Conservation (phyloP, 2,329 filamentous ascomycete species). For the Hymenoscyphus scutula region DNA sequence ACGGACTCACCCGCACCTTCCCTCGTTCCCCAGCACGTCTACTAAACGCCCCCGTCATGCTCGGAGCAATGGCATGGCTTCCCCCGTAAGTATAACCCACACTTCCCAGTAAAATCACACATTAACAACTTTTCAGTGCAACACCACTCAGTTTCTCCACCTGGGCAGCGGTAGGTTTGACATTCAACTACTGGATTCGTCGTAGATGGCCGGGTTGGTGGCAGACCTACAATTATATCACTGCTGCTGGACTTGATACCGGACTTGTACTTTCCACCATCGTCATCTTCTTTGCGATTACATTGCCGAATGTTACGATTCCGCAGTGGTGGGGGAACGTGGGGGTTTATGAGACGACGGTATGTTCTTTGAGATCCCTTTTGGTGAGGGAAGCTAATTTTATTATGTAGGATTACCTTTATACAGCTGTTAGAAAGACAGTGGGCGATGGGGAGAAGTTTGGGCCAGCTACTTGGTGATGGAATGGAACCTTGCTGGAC, state of each 20-base stretch:
- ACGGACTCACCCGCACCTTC: conserved; percentile 51
- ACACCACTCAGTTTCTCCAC: conserved; percentile 72
- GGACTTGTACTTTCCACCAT: conserved; percentile 66
- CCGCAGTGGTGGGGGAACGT: conserved; percentile 70
- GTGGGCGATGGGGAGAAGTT: conserved; percentile 56
- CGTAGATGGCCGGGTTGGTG: conserved; percentile 68
- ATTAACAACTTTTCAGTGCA: conserved; percentile 40
- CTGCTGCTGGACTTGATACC: conserved; percentile 68
- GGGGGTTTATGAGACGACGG: conserved; percentile 58
- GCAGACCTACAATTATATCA: conserved; percentile 75
- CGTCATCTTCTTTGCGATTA: conserved; percentile 69
- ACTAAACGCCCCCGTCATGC: conserved; percentile 47
- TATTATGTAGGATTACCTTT: conserved; percentile 15
- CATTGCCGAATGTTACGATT: conserved; percentile 58
- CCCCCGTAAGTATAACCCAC: conserved; percentile 38
- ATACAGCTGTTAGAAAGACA: conserved; percentile 52
- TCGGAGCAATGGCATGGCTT: conserved; percentile 39
- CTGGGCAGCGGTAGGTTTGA: conserved; percentile 62
- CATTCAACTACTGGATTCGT: conserved; percentile 69
- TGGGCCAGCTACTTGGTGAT: conserved; percentile 54
- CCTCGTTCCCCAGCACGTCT: conserved; percentile 62
- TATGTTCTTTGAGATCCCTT: background rate
- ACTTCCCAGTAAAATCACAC: conserved; percentile 25
- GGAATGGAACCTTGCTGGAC: background rate
- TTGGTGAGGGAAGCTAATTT: background rate